Conservation (phyloP, 495 filamentous ascomycete species). For the Aspergillus conjunctus region DNA sequence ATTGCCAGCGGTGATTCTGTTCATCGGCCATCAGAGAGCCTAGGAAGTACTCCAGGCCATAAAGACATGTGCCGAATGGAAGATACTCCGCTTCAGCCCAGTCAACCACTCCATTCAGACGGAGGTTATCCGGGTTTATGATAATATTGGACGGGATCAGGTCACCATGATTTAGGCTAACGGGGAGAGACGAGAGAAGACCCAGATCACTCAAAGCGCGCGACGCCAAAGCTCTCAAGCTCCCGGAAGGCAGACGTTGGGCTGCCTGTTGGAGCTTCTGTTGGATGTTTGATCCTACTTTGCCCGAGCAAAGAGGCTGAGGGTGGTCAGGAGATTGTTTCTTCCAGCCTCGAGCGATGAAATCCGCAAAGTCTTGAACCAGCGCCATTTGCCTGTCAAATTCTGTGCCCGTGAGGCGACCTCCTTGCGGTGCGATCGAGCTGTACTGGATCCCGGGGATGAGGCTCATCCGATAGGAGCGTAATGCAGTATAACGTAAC, state of each 20-base stretch:
- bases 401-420: background rate
- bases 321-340: background rate
- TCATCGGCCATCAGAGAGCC: background rate
- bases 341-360: background rate
- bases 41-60: background rate
- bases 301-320: background rate
- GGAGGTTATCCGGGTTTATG: background rate
- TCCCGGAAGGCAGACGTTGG: background rate
- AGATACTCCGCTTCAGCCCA: slow-evolving; percentile 1
- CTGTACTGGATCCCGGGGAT: slow-evolving; percentile 1
- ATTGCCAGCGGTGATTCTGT: background rate
- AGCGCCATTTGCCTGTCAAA: background rate
- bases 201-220: background rate
- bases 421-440: background rate
- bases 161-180: slow-evolving; percentile 1
- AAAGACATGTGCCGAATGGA: background rate
- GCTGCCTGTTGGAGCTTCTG: background rate
- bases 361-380: background rate
- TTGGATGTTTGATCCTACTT: background rate
- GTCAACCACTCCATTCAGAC: slow-evolving; percentile 1
- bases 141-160: slow-evolving; percentile 1
- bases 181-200: background rate
- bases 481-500: background rate
- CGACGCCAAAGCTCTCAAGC: background rate
- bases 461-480: slow-evolving; percentile 2